A percentile compares a stretch with the other conserved stretches of the same genome.
Evolutionary conservation across 345 rosid genomes (phyloP).

Genomic region (Euphorbia tirucalli): DNA sequence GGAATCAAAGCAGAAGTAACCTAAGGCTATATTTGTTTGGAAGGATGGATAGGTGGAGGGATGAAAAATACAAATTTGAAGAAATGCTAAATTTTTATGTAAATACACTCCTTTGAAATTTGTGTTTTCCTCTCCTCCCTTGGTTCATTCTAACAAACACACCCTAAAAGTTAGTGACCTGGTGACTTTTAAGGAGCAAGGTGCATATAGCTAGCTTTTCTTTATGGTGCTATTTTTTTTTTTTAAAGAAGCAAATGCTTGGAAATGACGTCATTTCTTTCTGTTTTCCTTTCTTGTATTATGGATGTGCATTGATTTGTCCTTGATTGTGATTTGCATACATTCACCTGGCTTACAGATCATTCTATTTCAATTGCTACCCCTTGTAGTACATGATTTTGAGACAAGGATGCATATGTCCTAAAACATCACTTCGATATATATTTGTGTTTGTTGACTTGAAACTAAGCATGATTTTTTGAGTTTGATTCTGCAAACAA

Average conservation of each 20-base stretch:
- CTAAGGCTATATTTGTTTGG: too few species aligned
- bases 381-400: neutral
- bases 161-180: neutral
- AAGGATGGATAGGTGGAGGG: too few species aligned
- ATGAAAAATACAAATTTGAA: too few species aligned
- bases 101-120: too few species aligned
- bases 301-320: neutral
- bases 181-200: neutral
- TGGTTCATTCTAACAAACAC: too few species aligned
- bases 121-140: too few species aligned
- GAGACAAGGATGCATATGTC: neutral
- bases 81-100: too few species aligned
- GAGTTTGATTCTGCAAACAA: neutral
- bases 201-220: neutral
- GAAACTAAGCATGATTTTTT: neutral
- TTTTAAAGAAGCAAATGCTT: neutral
- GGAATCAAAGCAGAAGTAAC: neutral
- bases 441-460: neutral
- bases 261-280: neutral
- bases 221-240: neutral
- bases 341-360: neutral
- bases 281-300: neutral
- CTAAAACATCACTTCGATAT: neutral
- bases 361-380: neutral
- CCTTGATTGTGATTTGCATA: neutral